Evolutionary conservation across 805 yeast genomes (phyloP), one percentile per base, ranked within the genome.

Genomic region (Starmerella scarabaei): DNA sequence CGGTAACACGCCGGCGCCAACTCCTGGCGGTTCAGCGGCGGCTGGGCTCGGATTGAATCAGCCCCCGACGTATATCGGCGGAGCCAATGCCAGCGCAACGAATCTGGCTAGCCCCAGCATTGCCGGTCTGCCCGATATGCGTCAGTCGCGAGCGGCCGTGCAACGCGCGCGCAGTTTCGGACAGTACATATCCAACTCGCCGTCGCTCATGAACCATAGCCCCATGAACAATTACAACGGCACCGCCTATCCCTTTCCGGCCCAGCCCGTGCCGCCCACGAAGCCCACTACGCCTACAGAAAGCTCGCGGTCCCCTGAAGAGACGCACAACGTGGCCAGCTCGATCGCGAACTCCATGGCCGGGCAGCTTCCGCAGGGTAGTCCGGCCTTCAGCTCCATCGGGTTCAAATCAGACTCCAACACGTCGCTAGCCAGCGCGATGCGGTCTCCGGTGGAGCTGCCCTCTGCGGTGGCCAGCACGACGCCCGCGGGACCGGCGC

Each of bases 91-190:
- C 26, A 23, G 26, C 26, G 9, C 9, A 23, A 11, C 11, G 11
- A 23, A 23, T 11, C n/a, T n/a, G n/a, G n/a, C n/a, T n/a, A n/a
- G n/a, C n/a, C n/a, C n/a, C n/a, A n/a, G n/a, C n/a, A n/a, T n/a
- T n/a, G n/a, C n/a, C n/a, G n/a, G n/a, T n/a, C n/a, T n/a, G n/a
- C n/a, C n/a, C n/a, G 31, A 9, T 7, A 9, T 21, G 33, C 33
- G 33, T 21, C 21, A 21, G 33, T 8, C 45, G 18, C 40, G 48
- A 5, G 5, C 37, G 14, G 31, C 35, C n/a, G 30, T 44, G 35
- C 48, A 44, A 33, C 38, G 48, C 12, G 41, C 48, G 20, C 45
- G 48, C n/a, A 44, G 48, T 35, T 44, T 42, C 35, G 41, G 34
- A 24, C 33, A 38, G 37, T 23, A 20, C 20, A 29, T n/a, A 18